phyloP scores from a whole-genome alignment of 495 filamentous ascomycete species.

The Astrothelium subdiscretum region DNA sequence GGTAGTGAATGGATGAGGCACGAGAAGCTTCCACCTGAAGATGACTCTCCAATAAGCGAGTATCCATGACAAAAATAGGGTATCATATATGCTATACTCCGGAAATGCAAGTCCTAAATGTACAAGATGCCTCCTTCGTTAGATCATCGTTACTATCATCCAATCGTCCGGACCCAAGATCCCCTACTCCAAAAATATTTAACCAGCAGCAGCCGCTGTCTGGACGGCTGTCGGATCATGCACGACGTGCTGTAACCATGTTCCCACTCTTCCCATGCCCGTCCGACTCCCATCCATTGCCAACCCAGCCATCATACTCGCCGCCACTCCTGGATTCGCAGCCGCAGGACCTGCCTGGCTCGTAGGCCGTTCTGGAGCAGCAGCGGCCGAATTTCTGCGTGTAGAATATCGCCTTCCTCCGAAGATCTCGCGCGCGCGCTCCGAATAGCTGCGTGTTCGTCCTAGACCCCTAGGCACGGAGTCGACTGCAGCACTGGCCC shows the following conservation, averaged over 20 bases:
- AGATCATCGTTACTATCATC: background rate
- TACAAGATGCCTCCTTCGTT: background rate
- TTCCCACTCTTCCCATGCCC: slow-evolving; percentile 18
- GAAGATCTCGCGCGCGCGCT: background rate
- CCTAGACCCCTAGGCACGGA: background rate
- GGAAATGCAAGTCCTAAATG: background rate
- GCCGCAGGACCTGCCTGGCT: background rate
- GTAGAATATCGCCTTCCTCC: background rate
- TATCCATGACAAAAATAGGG: too few species aligned
- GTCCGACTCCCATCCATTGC: slow-evolving; percentile 13
- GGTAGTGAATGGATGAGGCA: too few species aligned
- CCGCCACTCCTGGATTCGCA: background rate
- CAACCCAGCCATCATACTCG: slow-evolving; percentile 19
- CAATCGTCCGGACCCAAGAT: background rate
- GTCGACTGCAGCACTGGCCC: background rate
- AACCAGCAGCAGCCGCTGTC: background rate
- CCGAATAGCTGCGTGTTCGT: background rate
- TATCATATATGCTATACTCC: background rate
- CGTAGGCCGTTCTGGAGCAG: background rate
- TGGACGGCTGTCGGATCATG: slow-evolving; percentile 6
- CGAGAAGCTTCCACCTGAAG: too few species aligned
- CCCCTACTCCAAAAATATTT: background rate
- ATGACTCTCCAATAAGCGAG: too few species aligned
- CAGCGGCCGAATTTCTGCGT: background rate
- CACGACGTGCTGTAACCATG: slow-evolving; percentile 20